phyloP scores from a whole-genome alignment of 352 stramenopile genomes.

The Phytophthora multivora region DNA sequence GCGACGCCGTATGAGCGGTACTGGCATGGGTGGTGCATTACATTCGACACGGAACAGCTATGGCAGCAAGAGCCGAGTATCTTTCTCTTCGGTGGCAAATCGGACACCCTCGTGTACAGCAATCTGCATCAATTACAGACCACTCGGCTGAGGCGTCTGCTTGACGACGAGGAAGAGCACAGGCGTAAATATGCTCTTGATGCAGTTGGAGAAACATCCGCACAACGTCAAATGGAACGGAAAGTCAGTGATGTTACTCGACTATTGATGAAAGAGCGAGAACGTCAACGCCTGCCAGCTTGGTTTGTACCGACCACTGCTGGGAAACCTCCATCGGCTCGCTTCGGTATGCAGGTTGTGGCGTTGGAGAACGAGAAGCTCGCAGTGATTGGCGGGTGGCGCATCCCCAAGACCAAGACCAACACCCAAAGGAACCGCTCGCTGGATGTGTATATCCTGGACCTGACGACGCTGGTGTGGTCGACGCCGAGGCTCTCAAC shows the following conservation, averaged over 20 bases:
- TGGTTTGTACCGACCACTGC: constrained; percentile 54
- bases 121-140: constrained; percentile 53
- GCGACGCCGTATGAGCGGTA: constrained; percentile 40
- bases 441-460: constrained; percentile 56
- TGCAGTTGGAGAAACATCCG: background rate
- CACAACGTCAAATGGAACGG: background rate
- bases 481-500: constrained; percentile 50
- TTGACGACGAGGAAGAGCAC: constrained; percentile 21
- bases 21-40: constrained; percentile 47
- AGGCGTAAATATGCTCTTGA: background rate
- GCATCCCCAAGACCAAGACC: constrained; percentile 19
- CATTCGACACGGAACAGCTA: constrained; percentile 26
- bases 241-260: constrained; percentile 13
- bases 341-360: constrained; percentile 58
- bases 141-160: constrained; percentile 11
- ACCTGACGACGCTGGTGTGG: constrained; percentile 54
- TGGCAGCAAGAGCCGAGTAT: constrained; percentile 39
- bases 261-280: constrained; percentile 18
- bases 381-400: constrained; percentile 41
- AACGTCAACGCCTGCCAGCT: constrained; percentile 11
- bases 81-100: constrained; percentile 72
- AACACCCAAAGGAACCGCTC: constrained; percentile 14
- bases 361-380: constrained; percentile 47
- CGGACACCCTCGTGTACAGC: constrained; percentile 50
- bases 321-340: constrained; percentile 49